These are phyloP conservation scores for Cyanidiococcus yangmingshanensis DNA, from an alignment of 23 red algal species.

Conservation along the genomic window DNA sequence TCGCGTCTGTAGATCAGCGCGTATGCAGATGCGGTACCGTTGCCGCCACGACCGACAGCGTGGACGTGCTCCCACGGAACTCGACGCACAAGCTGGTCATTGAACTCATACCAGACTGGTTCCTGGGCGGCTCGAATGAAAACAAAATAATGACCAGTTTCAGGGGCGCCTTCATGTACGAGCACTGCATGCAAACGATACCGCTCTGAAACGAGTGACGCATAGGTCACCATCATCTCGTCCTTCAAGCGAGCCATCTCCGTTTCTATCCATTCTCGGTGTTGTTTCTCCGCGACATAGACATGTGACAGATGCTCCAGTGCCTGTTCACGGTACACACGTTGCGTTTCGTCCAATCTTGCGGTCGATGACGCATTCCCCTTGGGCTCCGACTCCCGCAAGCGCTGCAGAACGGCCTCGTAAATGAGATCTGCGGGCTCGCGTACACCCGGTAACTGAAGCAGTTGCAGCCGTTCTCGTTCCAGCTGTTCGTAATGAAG, in stretches of 20 bases:
- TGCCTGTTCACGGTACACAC: neutral
- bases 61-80: slow-evolving; percentile 61
- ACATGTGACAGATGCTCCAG: slow-evolving; percentile 26
- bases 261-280: slow-evolving; percentile 23
- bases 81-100: slow-evolving; percentile 44
- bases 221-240: slow-evolving; percentile 33
- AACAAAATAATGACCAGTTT: slow-evolving; percentile 73
- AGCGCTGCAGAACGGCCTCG: slow-evolving; percentile 3
- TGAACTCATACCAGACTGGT: slow-evolving; percentile 59
- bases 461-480: slow-evolving; percentile 22
- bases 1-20: slow-evolving; percentile 49
- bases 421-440: neutral
- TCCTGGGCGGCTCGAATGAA: slow-evolving; percentile 38
- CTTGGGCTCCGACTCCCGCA: neutral
- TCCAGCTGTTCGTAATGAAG: slow-evolving; percentile 22
- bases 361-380: neutral
- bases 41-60: slow-evolving; percentile 45
- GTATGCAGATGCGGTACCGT: slow-evolving; percentile 58
- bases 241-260: slow-evolving; percentile 22
- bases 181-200: slow-evolving; percentile 80
- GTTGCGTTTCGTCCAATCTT: neutral
- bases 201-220: slow-evolving; percentile 25
- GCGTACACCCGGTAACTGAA: slow-evolving; percentile 9
- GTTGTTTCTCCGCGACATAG: slow-evolving; percentile 33
- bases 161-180: slow-evolving; percentile 80